Evolutionary conservation across 140 eudicot genomes (phyloP).

Genomic region (Eryngium alpinum): DNA sequence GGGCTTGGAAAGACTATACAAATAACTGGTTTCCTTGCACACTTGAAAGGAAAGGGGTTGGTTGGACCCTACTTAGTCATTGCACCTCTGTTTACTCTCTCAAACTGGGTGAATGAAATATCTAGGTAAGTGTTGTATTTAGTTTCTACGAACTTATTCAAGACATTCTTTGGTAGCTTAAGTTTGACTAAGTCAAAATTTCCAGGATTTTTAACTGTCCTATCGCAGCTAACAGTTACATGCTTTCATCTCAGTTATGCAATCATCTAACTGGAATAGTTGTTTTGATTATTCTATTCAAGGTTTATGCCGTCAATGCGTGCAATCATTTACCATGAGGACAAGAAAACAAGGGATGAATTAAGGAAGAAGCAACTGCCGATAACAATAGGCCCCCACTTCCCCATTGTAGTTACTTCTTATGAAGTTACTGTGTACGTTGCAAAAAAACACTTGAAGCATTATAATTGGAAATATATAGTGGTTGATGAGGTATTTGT

Average conservation of each 20-base stretch:
- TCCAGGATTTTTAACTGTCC: neutral
- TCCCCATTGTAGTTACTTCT: conserved; percentile 82
- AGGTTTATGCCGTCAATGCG: conserved; percentile 80
- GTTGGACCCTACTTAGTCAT: conserved; percentile 95
- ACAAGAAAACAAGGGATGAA: conserved; percentile 49
- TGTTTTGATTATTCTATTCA: conserved; percentile 12
- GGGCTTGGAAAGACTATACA: conserved; percentile 98
- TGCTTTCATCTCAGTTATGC: neutral
- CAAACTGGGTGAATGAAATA: conserved; percentile 91
- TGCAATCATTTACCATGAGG: conserved; percentile 82
- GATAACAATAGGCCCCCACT: conserved; percentile 56
- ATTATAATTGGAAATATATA: conserved; percentile 82
- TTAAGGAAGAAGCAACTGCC: conserved; percentile 82
- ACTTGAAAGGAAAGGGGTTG: conserved; percentile 85
- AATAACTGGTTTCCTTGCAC: conserved; percentile 91
- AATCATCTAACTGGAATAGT: neutral
- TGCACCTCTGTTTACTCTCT: conserved; percentile 93
- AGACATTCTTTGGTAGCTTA: too few species aligned
- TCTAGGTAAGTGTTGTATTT: conserved; percentile 39
- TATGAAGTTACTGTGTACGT: conserved; percentile 84
- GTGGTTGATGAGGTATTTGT: conserved; percentile 89
- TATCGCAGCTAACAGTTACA: neutral
- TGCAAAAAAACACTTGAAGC: conserved; percentile 62
- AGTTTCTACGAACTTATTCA: neutral
- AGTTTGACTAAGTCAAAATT: neutral